Conservation (phyloP, 108 stramenopile species). For the Fragilaria radians region DNA sequence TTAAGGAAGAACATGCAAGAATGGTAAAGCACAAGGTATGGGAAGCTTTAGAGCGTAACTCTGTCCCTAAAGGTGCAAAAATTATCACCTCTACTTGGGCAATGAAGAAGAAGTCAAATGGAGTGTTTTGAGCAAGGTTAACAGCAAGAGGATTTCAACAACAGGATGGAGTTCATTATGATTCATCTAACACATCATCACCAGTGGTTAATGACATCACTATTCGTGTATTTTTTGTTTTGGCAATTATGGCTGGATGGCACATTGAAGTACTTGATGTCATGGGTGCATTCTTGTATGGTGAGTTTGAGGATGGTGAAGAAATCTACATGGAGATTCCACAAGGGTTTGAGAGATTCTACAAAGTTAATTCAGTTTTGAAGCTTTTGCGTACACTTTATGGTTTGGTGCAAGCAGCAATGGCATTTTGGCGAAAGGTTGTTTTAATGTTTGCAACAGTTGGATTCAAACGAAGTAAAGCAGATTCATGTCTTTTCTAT, state of each 20-base stretch:
- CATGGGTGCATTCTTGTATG: too few relatives aligned
- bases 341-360: constrained; percentile 3
- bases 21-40: too few relatives aligned
- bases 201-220: constrained; percentile 25
- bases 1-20: constrained; percentile 27
- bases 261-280: constrained; percentile 12
- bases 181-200: constrained; percentile 13
- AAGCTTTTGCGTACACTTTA: constrained; percentile 18
- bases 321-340: too few relatives aligned
- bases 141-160: constrained; percentile 33
- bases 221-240: constrained; percentile 11
- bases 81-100: too few relatives aligned
- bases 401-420: constrained; percentile 32
- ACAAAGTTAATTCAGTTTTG: constrained; percentile 5
- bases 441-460: not conserved
- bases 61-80: constrained; percentile 28
- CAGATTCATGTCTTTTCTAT: constrained; percentile 24
- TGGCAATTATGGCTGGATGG: constrained; percentile 28
- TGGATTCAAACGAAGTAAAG: constrained; percentile 7
- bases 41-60: constrained; percentile 1
- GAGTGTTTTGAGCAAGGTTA: constrained; percentile 20
- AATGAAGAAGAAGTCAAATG: constrained; percentile 44
- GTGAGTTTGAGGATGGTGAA: too few relatives aligned
- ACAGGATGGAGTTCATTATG: too few relatives aligned
- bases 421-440: constrained; percentile 18